A percentile compares a stretch with the other conserved stretches of the same genome.
These are phyloP conservation scores for Leishmania turanica DNA, from an alignment of 208 protist genomes.

Conservation along the genomic window DNA sequence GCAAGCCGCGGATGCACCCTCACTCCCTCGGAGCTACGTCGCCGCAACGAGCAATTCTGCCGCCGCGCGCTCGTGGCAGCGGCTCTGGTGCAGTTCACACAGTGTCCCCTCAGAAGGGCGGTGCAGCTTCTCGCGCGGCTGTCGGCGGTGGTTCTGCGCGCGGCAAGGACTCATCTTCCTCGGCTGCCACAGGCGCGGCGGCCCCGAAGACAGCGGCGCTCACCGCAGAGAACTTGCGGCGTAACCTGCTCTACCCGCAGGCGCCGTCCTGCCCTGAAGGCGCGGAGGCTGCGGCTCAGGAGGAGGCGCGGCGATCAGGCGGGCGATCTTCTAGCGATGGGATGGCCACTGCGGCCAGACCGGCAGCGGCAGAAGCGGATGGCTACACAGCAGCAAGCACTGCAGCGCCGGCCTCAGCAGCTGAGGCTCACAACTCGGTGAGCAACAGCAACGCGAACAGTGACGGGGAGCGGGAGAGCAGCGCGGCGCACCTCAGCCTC, in stretches of 20 bases:
- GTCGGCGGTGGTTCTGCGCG: neutral
- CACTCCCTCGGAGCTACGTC: neutral
- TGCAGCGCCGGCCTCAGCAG: neutral
- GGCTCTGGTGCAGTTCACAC: neutral
- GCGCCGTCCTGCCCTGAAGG: neutral
- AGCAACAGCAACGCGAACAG: neutral
- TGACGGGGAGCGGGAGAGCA: neutral
- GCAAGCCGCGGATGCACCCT: slow-evolving; percentile 9
- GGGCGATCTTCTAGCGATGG: neutral
- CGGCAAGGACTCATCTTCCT: neutral
- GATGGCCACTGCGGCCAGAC: neutral
- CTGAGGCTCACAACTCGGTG: neutral
- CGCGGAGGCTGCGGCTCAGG: neutral
- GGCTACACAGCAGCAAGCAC: neutral
- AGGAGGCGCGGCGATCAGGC: slow-evolving; percentile 9
- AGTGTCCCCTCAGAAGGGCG: slow-evolving; percentile 9
- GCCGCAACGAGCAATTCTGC: neutral
- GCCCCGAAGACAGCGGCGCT: slow-evolving; percentile 10
- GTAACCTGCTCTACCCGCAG: slow-evolving; percentile 12
- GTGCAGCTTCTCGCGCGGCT: neutral
- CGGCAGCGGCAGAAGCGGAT: neutral
- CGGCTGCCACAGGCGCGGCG: neutral
- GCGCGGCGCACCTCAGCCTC: slow-evolving; percentile 29
- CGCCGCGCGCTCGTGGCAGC: neutral
- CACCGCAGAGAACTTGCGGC: slow-evolving; percentile 33